Conservation (phyloP, 2,329 filamentous ascomycete species). For the Beauveria bassiana region DNA sequence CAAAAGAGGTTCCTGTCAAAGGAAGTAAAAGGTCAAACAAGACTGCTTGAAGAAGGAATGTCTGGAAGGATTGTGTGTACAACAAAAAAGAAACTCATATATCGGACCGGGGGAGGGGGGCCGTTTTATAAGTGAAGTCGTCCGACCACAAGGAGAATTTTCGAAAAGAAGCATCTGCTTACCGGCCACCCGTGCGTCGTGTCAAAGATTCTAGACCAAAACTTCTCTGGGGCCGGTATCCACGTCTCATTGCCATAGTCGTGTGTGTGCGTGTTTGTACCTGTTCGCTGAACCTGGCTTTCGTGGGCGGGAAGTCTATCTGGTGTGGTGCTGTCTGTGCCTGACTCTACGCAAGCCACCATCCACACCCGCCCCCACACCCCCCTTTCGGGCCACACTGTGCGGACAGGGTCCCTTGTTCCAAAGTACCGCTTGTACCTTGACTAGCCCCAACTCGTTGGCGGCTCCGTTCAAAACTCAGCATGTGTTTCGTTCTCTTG, state of each 20-base stretch:
- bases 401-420: background rate
- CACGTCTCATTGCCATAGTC: background rate
- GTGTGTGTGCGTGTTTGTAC: background rate
- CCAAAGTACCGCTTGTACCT: slow-evolving; percentile 7
- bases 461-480: background rate
- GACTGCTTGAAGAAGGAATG: slow-evolving; percentile 5
- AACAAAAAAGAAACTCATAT: background rate
- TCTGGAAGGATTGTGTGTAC: slow-evolving; percentile 3
- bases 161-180: slow-evolving; percentile 5
- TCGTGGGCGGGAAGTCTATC: slow-evolving; percentile 6
- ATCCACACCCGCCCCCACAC: slow-evolving; percentile 1
- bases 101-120: slow-evolving; percentile 6
- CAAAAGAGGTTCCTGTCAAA: slow-evolving; percentile 10
- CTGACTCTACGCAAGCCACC: slow-evolving; percentile 9
- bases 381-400: slow-evolving; percentile 7
- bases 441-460: background rate
- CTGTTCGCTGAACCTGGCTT: background rate
- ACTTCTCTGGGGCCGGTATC: background rate
- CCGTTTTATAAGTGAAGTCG: slow-evolving; percentile 6
- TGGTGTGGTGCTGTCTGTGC: slow-evolving; percentile 3
- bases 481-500: background rate
- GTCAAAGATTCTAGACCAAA: slow-evolving; percentile 10
- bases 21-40: slow-evolving; percentile 10
- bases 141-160: background rate
- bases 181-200: background rate